A percentile compares a stretch with the other conserved stretches of the same genome.
phyloP scores from a whole-genome alignment of 1,284 basidiomycete genomes.

The Puccinia hordei region DNA sequence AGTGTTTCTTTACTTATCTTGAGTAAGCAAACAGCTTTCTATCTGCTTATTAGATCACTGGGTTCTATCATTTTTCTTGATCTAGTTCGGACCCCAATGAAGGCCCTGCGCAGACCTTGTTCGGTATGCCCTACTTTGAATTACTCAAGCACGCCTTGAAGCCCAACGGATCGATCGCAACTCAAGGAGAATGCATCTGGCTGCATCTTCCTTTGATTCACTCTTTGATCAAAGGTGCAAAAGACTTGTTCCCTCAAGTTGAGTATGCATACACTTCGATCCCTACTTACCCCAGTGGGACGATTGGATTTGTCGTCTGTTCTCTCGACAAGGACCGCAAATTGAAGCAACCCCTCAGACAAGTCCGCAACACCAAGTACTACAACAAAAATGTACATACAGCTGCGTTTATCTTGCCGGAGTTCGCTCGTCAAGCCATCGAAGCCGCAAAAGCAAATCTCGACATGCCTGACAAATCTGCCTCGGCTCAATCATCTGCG shows the following conservation, averaged over 20 bases:
- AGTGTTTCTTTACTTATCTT: not conserved
- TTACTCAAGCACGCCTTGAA: conserved; percentile 85
- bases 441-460: conserved; percentile 69
- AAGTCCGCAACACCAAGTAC: conserved; percentile 75
- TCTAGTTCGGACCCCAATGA: conserved; percentile 77
- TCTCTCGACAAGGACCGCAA: conserved; percentile 75
- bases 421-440: conserved; percentile 72
- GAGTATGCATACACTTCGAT: conserved; percentile 97
- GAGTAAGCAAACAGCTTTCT: no score
- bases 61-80: not conserved
- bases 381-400: conserved; percentile 83
- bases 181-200: conserved; percentile 96
- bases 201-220: conserved; percentile 87
- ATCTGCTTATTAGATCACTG: not conserved
- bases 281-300: conserved; percentile 91
- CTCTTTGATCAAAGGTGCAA: conserved; percentile 73
- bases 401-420: conserved; percentile 84
- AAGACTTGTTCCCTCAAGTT: conserved; percentile 76
- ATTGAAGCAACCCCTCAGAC: conserved; percentile 70
- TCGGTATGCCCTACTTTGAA: conserved; percentile 96
- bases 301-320: conserved; percentile 93
- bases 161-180: conserved; percentile 89
- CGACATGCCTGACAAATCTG: conserved; percentile 57
- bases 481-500: conserved; percentile 43
- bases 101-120: conserved; percentile 89